Evolutionary conservation across 2,329 filamentous ascomycete species (phyloP).

Genomic region (Xylariaceae sp.): DNA sequence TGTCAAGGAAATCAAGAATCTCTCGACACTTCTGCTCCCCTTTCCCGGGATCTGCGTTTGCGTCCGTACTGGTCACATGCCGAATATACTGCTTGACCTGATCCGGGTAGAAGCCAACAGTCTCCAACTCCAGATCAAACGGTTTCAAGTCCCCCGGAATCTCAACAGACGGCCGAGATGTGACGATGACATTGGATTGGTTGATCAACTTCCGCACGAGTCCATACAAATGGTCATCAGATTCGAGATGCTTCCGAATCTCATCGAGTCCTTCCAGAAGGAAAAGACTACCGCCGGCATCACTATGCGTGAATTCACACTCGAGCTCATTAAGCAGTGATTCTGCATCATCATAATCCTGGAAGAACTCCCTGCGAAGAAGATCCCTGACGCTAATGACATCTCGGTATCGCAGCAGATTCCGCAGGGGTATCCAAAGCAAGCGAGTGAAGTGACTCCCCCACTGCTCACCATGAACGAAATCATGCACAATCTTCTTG

Average conservation of each 20-base stretch:
- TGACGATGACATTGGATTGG: conserved; percentile 1
- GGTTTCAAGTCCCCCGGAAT: not conserved
- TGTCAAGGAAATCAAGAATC: not conserved
- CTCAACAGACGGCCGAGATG: not conserved
- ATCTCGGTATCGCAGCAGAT: not conserved
- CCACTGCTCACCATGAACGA: not conserved
- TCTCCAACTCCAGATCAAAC: conserved; percentile 2
- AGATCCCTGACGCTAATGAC: not conserved
- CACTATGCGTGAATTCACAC: not conserved
- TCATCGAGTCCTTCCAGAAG: conserved; percentile 4
- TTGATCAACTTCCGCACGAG: not conserved
- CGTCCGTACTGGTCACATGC: not conserved
- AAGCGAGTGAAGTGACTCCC: not conserved
- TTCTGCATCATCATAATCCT: not conserved
- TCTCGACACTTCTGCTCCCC: not conserved
- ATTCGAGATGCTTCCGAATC: not conserved
- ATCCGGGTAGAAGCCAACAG: conserved; percentile 1
- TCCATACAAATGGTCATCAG: not conserved
- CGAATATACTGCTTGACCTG: not conserved
- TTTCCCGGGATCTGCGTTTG: not conserved
- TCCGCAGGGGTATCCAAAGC: conserved; percentile 8
- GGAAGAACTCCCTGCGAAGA: not conserved
- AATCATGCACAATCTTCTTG: conserved; percentile 8
- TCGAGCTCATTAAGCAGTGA: not conserved
- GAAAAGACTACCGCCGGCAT: not conserved